Base-by-base conservation (phyloP, 768 basidiomycete species). In the Termitomyces sp. region DNA sequence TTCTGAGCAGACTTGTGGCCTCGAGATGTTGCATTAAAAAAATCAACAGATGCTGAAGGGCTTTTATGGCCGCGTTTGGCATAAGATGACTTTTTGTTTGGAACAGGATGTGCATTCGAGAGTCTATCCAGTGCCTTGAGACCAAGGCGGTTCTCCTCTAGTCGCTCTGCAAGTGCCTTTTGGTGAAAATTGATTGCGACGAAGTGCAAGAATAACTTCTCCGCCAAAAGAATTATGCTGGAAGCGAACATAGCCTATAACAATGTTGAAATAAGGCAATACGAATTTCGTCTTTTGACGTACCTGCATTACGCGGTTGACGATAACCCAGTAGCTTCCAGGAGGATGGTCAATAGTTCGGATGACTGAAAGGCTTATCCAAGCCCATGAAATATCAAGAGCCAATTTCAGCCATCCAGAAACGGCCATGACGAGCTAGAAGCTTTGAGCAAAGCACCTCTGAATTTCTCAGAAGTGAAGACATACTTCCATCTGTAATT, bases 181-280 rank as follows among this genome's bases (percentile, higher is more conserved):
- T 83, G 79, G 67, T 92, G 89, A 67, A 92, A 92, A 62, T 83
- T 88, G 71, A 90, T 90, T 29, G 90, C 89, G 44, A 91, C 83
- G 58, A 85, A 84, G 63, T 85, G 87, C 32, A 92, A 69, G 68
- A 87, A 84, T 37, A 88, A 68, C 67, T 79, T 80, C 51, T 81
- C 78, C 7, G 68, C 67, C 9, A 80, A 70, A 17, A 80, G 63
- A 23, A 82, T 71, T 27, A 78, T 73, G 19, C 73, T 71, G 25
- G 75, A 66, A 3, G 77, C 69, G 53, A 82, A 82, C 17, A 82
- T 66, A 2, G 76, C 76, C 78, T 79, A 16, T 51, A 55, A 48
- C 25, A 49, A 42, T 29, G 53, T 49, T n/a, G 59, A 55, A 37
- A 29, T 8, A 40, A 53, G 48, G 40, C 40, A 47, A 62, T 17